phyloP scores from a whole-genome alignment of 768 basidiomycete species.

The Boletellus emodensis region DNA sequence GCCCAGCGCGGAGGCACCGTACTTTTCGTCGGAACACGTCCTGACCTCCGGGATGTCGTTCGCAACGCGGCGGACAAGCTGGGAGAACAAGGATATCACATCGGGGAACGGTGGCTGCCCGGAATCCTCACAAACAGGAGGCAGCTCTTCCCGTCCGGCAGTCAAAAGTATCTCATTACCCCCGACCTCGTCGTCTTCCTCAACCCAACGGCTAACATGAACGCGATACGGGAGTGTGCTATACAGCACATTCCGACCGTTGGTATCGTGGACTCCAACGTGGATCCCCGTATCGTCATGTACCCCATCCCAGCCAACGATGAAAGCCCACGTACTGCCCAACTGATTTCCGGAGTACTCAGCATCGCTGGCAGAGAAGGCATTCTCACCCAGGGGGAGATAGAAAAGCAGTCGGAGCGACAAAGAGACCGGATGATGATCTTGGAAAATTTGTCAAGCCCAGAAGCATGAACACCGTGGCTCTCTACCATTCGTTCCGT shows the following conservation, averaged over 20 bases:
- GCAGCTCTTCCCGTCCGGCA: constrained; percentile 64
- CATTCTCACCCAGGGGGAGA: constrained; percentile 41
- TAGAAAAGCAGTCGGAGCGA: constrained; percentile 21
- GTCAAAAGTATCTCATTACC: constrained; percentile 50
- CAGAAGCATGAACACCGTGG: constrained; percentile 10
- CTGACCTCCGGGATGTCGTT: constrained; percentile 71
- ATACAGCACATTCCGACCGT: constrained; percentile 88
- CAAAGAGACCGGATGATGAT: constrained; percentile 25
- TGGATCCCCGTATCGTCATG: constrained; percentile 94
- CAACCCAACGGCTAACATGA: constrained; percentile 81
- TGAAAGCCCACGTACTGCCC: constrained; percentile 87
- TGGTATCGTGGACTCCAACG: constrained; percentile 91
- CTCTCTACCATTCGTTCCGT: constrained; percentile 4
- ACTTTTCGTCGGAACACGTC: constrained; percentile 85
- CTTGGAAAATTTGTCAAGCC: constrained; percentile 22
- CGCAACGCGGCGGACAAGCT: constrained; percentile 76
- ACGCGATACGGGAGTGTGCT: constrained; percentile 89
- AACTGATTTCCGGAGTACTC: constrained; percentile 84
- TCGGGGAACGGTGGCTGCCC: constrained; percentile 88
- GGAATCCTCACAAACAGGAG: constrained; percentile 90
- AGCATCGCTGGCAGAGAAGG: constrained; percentile 86
- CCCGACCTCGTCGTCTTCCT: constrained; percentile 92
- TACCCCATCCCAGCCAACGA: constrained; percentile 99
- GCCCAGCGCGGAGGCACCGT: constrained; percentile 79
- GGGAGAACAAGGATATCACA: constrained; percentile 76